phyloP scores from a whole-genome alignment of 306 rosid species.

The Mimosa pudica region DNA sequence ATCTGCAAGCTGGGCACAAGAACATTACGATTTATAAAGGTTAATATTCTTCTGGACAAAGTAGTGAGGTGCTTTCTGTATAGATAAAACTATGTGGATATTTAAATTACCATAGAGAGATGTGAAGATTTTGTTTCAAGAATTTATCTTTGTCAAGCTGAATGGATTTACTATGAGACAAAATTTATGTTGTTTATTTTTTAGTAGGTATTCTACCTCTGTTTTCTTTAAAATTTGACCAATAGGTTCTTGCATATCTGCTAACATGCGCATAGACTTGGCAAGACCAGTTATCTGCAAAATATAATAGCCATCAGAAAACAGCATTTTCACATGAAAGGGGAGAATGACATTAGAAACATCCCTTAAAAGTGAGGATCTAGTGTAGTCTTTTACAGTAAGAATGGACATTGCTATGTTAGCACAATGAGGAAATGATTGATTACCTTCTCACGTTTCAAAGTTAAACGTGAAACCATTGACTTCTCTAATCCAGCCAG shows the following conservation, averaged over 20 bases:
- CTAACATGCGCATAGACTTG: constrained; percentile 71
- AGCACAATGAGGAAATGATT: background rate
- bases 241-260: constrained; percentile 85
- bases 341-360: background rate
- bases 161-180: background rate
- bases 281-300: constrained; percentile 70
- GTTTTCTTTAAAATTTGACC: constrained; percentile 71
- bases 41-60: constrained; percentile 15
- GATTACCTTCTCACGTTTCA: constrained; percentile 79
- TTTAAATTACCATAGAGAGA: background rate
- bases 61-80: background rate
- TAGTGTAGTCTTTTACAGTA: constrained; percentile 1
- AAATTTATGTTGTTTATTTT: background rate
- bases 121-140: background rate
- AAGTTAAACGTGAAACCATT: constrained; percentile 71
- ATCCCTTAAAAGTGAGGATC: constrained; percentile 10
- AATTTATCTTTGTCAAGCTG: constrained; percentile 4
- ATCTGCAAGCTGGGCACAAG: constrained; percentile 67
- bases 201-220: constrained; percentile 53
- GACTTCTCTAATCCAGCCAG: constrained; percentile 65
- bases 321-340: background rate
- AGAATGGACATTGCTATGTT: background rate
- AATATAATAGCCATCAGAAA: constrained; percentile 21
- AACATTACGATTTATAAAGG: constrained; percentile 24
- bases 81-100: constrained; percentile 18